A percentile compares a stretch with the other conserved stretches of the same genome.
Evolutionary conservation across 2,329 filamentous ascomycete genomes (phyloP).

Genomic region (Diaporthe vaccinii): DNA sequence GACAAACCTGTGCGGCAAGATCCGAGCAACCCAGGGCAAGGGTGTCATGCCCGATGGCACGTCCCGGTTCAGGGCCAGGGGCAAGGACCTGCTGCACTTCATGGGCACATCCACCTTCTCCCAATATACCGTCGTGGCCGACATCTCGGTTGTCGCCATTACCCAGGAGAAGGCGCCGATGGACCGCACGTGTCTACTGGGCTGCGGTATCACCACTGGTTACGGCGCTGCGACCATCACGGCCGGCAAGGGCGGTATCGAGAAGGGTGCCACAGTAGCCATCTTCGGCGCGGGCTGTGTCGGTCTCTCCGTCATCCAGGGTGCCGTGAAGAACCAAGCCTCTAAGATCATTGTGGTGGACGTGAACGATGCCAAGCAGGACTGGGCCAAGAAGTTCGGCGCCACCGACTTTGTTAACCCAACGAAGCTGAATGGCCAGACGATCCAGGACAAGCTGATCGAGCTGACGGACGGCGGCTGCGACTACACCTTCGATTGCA

Average conservation of each 20-base stretch:
- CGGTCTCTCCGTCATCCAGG: conserved; percentile 94
- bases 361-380: conserved; percentile 91
- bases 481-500: conserved; percentile 99
- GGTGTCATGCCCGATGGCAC: conserved; percentile 99
- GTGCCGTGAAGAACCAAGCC: conserved; percentile 86
- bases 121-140: conserved; percentile 98
- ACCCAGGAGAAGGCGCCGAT: conserved; percentile 86
- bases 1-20: conserved; percentile 99
- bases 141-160: conserved; percentile 97
- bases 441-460: conserved; percentile 90
- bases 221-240: conserved; percentile 97
- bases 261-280: conserved; percentile 90
- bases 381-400: conserved; percentile 93
- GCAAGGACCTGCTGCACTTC: conserved; percentile 96
- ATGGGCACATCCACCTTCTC: conserved; percentile 99
- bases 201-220: conserved; percentile 98
- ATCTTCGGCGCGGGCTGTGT: conserved; percentile 97
- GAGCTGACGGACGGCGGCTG: conserved; percentile 98
- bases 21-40: conserved; percentile 94
- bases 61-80: conserved; percentile 92
- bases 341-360: conserved; percentile 80
- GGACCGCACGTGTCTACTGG: conserved; percentile 95
- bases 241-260: conserved; percentile 75
- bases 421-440: conserved; percentile 80
- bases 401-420: conserved; percentile 98